Conservation (phyloP, 176 grass and related monocot genomes). For the Ananas comosus region DNA sequence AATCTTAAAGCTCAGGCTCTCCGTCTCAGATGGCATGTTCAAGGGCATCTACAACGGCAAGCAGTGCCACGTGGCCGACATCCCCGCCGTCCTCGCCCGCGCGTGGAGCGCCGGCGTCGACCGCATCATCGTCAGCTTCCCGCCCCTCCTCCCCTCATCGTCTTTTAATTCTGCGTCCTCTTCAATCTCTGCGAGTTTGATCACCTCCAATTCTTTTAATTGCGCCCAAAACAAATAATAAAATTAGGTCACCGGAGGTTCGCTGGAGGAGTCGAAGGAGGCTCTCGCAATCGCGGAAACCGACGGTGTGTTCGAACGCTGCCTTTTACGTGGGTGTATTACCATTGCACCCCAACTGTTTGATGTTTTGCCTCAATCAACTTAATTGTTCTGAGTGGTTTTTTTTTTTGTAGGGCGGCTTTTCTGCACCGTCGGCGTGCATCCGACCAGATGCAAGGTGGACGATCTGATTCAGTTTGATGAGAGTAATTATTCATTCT, state of each 20-base stretch:
- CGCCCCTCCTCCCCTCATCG: background rate
- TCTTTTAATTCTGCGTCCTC: background rate
- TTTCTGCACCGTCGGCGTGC: constrained; percentile 86
- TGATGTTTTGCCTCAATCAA: constrained; percentile 25
- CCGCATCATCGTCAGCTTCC: constrained; percentile 55
- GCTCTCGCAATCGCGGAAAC: constrained; percentile 75
- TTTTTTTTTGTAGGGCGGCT: constrained; percentile 59
- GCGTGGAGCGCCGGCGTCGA: constrained; percentile 84
- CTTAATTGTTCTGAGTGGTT: constrained; percentile 1
- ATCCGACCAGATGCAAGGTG: constrained; percentile 95
- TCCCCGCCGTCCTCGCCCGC: constrained; percentile 59
- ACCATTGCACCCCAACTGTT: constrained; percentile 27
- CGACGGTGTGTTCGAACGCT: constrained; percentile 42
- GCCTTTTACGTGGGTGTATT: background rate
- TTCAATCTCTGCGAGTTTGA: background rate
- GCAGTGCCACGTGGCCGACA: constrained; percentile 69
- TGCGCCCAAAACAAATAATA: background rate
- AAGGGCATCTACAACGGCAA: constrained; percentile 88
- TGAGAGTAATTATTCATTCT: background rate
- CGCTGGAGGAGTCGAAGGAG: constrained; percentile 81
- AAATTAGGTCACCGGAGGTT: constrained; percentile 74
- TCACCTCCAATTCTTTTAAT: background rate
- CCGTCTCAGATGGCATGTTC: constrained; percentile 89
- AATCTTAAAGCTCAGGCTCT: background rate
- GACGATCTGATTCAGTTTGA: background rate